A percentile compares a stretch with the other conserved stretches of the same genome.
Evolutionary conservation across 1,284 basidiomycete genomes (phyloP).

Genomic region (Cryptococcus depauperatus): DNA sequence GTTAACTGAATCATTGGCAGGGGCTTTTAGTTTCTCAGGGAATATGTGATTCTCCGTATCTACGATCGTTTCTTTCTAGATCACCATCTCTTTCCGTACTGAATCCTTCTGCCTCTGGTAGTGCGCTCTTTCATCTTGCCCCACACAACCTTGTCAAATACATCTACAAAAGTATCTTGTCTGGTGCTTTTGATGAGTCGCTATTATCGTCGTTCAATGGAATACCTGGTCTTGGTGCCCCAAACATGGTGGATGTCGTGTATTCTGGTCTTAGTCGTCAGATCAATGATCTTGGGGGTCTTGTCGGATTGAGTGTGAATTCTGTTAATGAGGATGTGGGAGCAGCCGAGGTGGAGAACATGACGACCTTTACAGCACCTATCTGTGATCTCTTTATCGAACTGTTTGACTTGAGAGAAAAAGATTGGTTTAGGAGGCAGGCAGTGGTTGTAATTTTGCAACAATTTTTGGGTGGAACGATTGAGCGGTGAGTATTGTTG

Average conservation of each 20-base stretch:
- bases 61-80: slow-evolving; percentile 78
- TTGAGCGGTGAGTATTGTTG: slow-evolving; percentile 61
- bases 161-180: slow-evolving; percentile 67
- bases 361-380: slow-evolving; percentile 80
- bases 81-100: slow-evolving; percentile 9
- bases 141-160: slow-evolving; percentile 66
- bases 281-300: slow-evolving; percentile 68
- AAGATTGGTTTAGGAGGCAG: slow-evolving; percentile 92
- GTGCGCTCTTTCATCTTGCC: slow-evolving; percentile 49
- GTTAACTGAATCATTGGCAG: slow-evolving; percentile 49
- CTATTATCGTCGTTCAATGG: slow-evolving; percentile 92
- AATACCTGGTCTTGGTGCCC: no score
- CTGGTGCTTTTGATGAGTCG: slow-evolving; percentile 70
- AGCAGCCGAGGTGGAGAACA: slow-evolving; percentile 66
- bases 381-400: slow-evolving; percentile 90
- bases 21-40: slow-evolving; percentile 61
- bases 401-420: slow-evolving; percentile 87
- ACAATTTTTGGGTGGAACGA: slow-evolving; percentile 87
- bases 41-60: slow-evolving; percentile 73
- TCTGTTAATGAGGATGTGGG: not conserved
- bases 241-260: slow-evolving; percentile 88
- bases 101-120: slow-evolving; percentile 1
- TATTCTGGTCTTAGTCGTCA: slow-evolving; percentile 60
- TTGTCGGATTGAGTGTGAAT: slow-evolving; percentile 65
- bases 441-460: slow-evolving; percentile 94